These are phyloP conservation scores for Penicillium angulare DNA, from an alignment of 495 filamentous ascomycete species.

Conservation along the genomic window DNA sequence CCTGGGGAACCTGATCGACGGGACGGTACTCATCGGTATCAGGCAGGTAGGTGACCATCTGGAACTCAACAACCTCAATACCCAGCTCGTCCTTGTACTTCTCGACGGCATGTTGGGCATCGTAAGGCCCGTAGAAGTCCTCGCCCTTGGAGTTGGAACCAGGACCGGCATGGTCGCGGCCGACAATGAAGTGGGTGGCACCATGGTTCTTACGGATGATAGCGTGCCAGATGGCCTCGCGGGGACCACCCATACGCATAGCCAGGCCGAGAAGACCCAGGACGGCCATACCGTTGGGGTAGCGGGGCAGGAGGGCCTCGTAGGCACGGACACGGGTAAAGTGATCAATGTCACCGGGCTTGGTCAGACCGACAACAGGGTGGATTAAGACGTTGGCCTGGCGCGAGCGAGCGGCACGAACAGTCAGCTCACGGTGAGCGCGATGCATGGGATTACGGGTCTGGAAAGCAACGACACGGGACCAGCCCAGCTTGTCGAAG, in stretches of 20 bases:
- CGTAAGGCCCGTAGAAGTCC: conserved; percentile 98
- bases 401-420: conserved; percentile 89
- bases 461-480: conserved; percentile 96
- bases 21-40: conserved; percentile 96
- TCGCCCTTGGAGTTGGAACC: conserved; percentile 94
- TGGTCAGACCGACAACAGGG: conserved; percentile 96
- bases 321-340: conserved; percentile 99
- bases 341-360: conserved; percentile 99
- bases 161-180: conserved; percentile 94
- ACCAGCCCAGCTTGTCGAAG: conserved; percentile 99
- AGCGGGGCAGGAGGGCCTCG: conserved; percentile 92
- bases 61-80: conserved; percentile 98
- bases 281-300: conserved; percentile 98
- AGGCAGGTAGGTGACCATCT: conserved; percentile 98
- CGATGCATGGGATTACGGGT: conserved; percentile 99
- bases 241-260: conserved; percentile 98
- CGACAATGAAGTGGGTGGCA: conserved; percentile 98
- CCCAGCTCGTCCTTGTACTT: conserved; percentile 95
- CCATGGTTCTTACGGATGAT: conserved; percentile 99
- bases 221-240: conserved; percentile 99
- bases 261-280: conserved; percentile 92
- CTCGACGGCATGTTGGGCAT: conserved; percentile 96
- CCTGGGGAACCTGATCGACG: conserved; percentile 79
- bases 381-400: conserved; percentile 99
- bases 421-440: conserved; percentile 94